These are phyloP conservation scores for Wickerhamiella dianesei DNA, from an alignment of 805 yeast species.

Conservation along the genomic window DNA sequence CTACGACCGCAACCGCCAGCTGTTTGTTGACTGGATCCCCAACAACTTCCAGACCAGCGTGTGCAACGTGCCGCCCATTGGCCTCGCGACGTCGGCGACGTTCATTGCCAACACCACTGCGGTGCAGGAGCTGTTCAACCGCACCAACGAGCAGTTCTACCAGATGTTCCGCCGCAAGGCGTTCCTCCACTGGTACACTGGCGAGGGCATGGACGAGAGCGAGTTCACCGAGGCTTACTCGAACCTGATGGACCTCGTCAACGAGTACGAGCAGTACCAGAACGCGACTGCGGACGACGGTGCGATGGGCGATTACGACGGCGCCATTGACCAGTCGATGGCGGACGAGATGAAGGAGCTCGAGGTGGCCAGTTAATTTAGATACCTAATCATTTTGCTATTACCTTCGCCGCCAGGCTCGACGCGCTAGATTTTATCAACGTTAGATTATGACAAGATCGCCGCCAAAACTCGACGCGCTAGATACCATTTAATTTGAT, in stretches of 20 bases:
- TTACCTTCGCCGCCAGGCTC: no score
- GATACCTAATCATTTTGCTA: not conserved
- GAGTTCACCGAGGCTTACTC: conserved; percentile 92
- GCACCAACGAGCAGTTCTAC: conserved; percentile 79
- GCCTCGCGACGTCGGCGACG: conserved; percentile 78
- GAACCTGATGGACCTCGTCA: conserved; percentile 75
- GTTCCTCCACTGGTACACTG: conserved; percentile 90
- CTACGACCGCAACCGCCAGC: conserved; percentile 65
- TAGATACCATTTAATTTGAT: not conserved
- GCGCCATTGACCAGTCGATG: conserved; percentile 2
- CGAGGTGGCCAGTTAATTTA: not conserved
- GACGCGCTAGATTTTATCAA: no score
- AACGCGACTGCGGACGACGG: conserved; percentile 63
- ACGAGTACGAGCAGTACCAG: conserved; percentile 88
- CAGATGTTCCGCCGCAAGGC: conserved; percentile 92
- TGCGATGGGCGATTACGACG: conserved; percentile 19
- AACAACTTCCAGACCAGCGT: conserved; percentile 89
- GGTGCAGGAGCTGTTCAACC: conserved; percentile 77
- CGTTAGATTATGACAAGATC: no score
- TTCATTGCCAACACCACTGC: conserved; percentile 89
- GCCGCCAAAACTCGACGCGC: not conserved
- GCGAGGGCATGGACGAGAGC: conserved; percentile 92
- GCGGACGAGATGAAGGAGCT: not conserved
- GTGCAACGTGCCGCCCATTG: conserved; percentile 81
- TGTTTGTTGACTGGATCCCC: conserved; percentile 94